A percentile compares a stretch with the other conserved stretches of the same genome.
Conservation (phyloP, 495 filamentous ascomycete genomes). For the Bryoglossum gracile region DNA sequence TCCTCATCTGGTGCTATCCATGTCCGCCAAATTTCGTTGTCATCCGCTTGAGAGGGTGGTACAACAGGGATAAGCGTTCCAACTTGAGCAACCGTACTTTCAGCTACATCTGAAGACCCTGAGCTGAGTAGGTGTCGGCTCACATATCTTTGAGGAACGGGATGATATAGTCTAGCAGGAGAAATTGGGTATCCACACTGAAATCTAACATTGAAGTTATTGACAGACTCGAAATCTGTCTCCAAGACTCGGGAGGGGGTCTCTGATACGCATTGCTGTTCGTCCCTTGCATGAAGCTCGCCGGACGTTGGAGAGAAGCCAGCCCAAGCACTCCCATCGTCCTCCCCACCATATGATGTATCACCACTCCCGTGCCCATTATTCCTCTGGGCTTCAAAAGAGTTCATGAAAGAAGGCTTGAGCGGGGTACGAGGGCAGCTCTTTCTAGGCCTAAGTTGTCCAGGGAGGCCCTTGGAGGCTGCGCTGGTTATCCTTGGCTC, state of each 20-base stretch:
- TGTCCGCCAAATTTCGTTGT: slow-evolving; percentile 23
- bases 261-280: too few species aligned
- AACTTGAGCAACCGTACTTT: slow-evolving; percentile 19
- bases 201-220: too few species aligned
- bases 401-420: neutral
- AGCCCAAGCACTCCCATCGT: neutral
- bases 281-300: too few species aligned
- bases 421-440: neutral
- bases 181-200: slow-evolving; percentile 14
- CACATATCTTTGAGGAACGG: slow-evolving; percentile 13
- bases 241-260: neutral
- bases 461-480: neutral
- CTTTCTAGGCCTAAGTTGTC: neutral
- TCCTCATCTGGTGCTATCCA: slow-evolving; percentile 11
- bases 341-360: neutral
- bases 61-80: slow-evolving; percentile 10
- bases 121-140: slow-evolving; percentile 8
- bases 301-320: neutral
- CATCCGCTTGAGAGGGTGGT: slow-evolving; percentile 15
- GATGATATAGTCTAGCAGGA: slow-evolving; percentile 18
- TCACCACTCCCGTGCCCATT: neutral
- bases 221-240: neutral
- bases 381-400: neutral
- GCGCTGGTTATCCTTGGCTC: neutral
- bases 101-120: slow-evolving; percentile 4